Evolutionary conservation across 2,329 filamentous ascomycete species (phyloP), one percentile per base, ranked within the genome.

Genomic region (Mollisia scopiformis): DNA sequence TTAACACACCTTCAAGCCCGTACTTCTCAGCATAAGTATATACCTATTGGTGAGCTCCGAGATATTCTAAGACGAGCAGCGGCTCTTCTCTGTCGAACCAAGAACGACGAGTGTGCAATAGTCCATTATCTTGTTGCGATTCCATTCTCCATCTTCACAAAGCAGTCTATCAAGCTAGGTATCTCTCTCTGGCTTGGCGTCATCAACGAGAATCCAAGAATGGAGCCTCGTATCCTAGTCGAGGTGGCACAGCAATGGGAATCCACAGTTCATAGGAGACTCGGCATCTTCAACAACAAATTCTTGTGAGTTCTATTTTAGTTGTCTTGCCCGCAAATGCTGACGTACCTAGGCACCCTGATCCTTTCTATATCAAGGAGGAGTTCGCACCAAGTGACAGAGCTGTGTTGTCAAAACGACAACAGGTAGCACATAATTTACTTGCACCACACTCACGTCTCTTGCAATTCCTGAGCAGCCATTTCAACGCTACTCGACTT

Each of bases 101-200:
- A 87, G 62, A 85, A 84, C 47, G 89, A 93, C 63, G 89, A 93
- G 72, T 89, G 89, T 59, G 86, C 90, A 1, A 88, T 97, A 58
- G 87, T 92, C 13, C 91, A 94, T 71, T 90, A 96, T 71, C 83
- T 99, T 16, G 94, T 99, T 64, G 89, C 87, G 67, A 95, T 99
- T 62, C 96, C 95, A 0, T 99, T 99, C 75, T 85, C 87, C 41
- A 86, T 97, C 50, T 98, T 99, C 74, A 96, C 90, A 5, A 97
- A 96, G 74, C 91, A 96, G 71, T 95, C 93, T 1, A 95, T 99
- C 74, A 96, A 97, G 73, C 86, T 98, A 54, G 96, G 95, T 6
- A 90, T 97, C 35, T 97, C 95, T 3, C 80, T 99, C 6, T 99
- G 95, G 95, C 87, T 97, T 62, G 95, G 95, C 27, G 91, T 98